These are phyloP conservation scores for Dunaliella primolecta DNA, from an alignment of 139 green algal species.

Conservation along the genomic window DNA sequence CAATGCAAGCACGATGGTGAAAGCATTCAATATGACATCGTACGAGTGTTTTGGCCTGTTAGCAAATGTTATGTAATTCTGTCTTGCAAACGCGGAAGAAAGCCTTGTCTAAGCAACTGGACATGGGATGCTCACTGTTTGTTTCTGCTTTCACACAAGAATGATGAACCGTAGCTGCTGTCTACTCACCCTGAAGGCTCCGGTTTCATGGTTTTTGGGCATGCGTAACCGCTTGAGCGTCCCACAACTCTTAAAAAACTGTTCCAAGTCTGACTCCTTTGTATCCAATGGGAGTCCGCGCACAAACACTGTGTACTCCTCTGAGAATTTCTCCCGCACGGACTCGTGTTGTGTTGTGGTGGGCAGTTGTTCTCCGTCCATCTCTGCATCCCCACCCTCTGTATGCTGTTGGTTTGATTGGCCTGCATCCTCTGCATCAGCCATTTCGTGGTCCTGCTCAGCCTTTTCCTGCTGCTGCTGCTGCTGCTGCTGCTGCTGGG, in stretches of 20 bases:
- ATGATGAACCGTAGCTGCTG: too few species aligned
- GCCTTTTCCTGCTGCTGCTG: not conserved
- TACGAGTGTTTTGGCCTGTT: not conserved
- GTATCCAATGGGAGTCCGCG: not conserved
- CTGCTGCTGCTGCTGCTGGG: not conserved
- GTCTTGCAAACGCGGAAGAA: too few species aligned
- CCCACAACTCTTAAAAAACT: not conserved
- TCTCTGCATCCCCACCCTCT: not conserved
- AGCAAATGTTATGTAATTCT: too few species aligned
- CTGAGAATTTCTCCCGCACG: not conserved
- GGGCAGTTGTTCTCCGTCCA: not conserved
- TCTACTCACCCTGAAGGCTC: not conserved
- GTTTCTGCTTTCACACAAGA: too few species aligned
- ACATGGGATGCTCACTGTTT: too few species aligned
- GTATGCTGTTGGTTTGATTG: not conserved
- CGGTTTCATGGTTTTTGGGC: not conserved
- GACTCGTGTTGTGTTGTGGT: not conserved
- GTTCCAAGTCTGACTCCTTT: conserved; percentile 5
- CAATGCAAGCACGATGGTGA: not conserved
- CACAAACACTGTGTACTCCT: conserved; percentile 14
- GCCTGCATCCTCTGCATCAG: not conserved
- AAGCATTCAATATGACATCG: not conserved
- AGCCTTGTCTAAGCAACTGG: too few species aligned
- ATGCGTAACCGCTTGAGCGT: not conserved
- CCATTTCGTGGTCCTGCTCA: not conserved